Base-by-base conservation (phyloP, 495 filamentous ascomycete genomes). In the Neurospora sublineolata region DNA sequence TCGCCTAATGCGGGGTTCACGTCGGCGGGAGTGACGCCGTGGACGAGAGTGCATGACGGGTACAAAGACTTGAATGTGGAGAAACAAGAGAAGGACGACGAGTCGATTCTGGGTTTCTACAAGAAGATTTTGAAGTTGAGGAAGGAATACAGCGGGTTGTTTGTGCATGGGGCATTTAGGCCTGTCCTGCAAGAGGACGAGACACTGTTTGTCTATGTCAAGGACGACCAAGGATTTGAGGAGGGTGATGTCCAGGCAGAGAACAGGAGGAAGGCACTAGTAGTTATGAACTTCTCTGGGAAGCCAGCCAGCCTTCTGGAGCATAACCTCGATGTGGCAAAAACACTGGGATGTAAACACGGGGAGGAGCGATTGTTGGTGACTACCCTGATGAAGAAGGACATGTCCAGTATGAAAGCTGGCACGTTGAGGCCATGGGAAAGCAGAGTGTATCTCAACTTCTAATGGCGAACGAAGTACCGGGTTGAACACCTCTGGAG, bases 101-200 rank as follows among this genome's bases (percentile, higher is more conserved):
- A 77, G 1, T 81, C 79, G 10, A 80, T 87, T 12, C 75, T 85
- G 71, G 73, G 74, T 0, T 88, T 85, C 75, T 89, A 85, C 83
- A 81, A 82, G 67, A 69, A 72, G 37, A 71, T 82, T 39, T 38
- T 89, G 44, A 73, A 68, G 12, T 68, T 83, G n/a, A 79, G 87
- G 7, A 87, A 85, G 75, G 73, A 85, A 68, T 76, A 86, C 71
- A 80, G 82, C 2, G 86, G 88, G 44, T 74, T 87, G 14, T 89
- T 90, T 67, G 85, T 91, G 1, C 88, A 91, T 75, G 90, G 90
- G 0, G 76, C 83, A 68, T 92, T 88, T 73, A 85, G 71, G 71
- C 74, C 75, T 7, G 30, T 83, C 8, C 68, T 68, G 0, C 71
- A 73, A 0, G 75, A 80, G 0, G 72, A 81, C 12, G 75, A 75